Percentiles rank a stretch among this genome's conserved stretches.
These are phyloP conservation scores for Hapsidospora chrysogenum DNA, from an alignment of 495 filamentous ascomycete genomes.

Conservation along the genomic window DNA sequence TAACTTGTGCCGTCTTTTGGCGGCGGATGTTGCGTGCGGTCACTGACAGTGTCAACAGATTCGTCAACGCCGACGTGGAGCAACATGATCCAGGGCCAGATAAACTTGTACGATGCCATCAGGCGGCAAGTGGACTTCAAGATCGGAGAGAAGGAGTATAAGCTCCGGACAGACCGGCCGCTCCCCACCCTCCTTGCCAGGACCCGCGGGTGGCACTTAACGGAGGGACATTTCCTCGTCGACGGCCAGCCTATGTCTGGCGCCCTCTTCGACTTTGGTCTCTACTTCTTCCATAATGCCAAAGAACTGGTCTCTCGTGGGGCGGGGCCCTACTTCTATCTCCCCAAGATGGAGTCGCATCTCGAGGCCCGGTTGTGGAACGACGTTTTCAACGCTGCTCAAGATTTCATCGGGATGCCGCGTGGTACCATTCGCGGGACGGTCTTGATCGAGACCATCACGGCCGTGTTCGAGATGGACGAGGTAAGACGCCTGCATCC, in stretches of 20 bases:
- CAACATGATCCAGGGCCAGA: slow-evolving; percentile 97
- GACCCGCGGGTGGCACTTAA: slow-evolving; percentile 84
- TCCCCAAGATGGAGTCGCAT: slow-evolving; percentile 98
- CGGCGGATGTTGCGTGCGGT: not conserved
- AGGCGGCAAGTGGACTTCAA: slow-evolving; percentile 94
- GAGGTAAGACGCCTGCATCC: too few relatives aligned
- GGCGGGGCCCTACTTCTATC: slow-evolving; percentile 93
- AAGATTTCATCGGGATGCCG: slow-evolving; percentile 79
- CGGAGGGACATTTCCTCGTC: slow-evolving; percentile 95
- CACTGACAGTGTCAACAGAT: slow-evolving; percentile 4
- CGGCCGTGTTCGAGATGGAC: slow-evolving; percentile 98
- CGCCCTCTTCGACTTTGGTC: slow-evolving; percentile 89
- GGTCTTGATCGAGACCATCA: slow-evolving; percentile 95
- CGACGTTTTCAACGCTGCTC: slow-evolving; percentile 91
- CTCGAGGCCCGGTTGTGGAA: slow-evolving; percentile 97
- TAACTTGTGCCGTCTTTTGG: not conserved
- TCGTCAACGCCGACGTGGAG: slow-evolving; percentile 95
- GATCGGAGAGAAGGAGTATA: slow-evolving; percentile 88
- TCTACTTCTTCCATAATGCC: slow-evolving; percentile 99
- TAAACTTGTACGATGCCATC: slow-evolving; percentile 96
- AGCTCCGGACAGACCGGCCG: slow-evolving; percentile 71
- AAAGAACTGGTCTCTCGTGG: slow-evolving; percentile 72
- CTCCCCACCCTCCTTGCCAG: slow-evolving; percentile 76
- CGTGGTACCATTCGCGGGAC: slow-evolving; percentile 91
- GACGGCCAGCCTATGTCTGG: slow-evolving; percentile 92